Conservation (phyloP, 73 alveolate genomes). For the Tetrahymena thermophila region DNA sequence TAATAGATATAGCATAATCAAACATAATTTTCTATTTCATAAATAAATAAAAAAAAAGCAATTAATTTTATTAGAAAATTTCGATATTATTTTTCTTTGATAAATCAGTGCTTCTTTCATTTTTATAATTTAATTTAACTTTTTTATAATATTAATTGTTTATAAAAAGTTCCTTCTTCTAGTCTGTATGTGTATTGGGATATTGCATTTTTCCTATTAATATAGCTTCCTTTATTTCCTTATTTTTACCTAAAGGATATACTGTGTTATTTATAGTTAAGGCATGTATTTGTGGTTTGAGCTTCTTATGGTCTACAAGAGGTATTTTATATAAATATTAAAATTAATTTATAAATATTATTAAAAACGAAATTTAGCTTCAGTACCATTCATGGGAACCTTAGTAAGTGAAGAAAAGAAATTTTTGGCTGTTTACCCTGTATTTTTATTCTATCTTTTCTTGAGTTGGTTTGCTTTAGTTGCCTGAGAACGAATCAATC, state of each 20-base stretch:
- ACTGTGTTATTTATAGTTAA: neutral
- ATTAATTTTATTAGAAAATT: too few species aligned
- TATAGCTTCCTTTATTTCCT: conserved; percentile 70
- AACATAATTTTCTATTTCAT: neutral
- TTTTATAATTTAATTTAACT: too few species aligned
- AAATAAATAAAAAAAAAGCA: too few species aligned
- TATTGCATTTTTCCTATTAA: conserved; percentile 92
- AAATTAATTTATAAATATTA: neutral
- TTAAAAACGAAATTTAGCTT: conserved; percentile 43
- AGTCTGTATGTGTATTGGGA: conserved; percentile 86
- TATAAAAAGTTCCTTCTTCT: conserved; percentile 64
- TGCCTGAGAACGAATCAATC: conserved; percentile 1
- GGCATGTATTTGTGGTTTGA: neutral
- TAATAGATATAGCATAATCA: neutral
- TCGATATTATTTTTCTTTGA: neutral
- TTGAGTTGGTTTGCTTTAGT: conserved; percentile 83
- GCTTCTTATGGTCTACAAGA: neutral
- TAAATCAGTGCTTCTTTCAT: neutral
- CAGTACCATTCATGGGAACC: conserved; percentile 77
- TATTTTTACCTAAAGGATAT: conserved; percentile 20
- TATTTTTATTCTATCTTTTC: conserved; percentile 82
- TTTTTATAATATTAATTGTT: too few species aligned
- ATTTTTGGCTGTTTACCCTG: conserved; percentile 87
- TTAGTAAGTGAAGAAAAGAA: conserved; percentile 69
- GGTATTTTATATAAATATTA: neutral